Evolutionary conservation across 2,329 filamentous ascomycete species (phyloP), one percentile per base, ranked within the genome.

Genomic region (Thelonectria rubi): DNA sequence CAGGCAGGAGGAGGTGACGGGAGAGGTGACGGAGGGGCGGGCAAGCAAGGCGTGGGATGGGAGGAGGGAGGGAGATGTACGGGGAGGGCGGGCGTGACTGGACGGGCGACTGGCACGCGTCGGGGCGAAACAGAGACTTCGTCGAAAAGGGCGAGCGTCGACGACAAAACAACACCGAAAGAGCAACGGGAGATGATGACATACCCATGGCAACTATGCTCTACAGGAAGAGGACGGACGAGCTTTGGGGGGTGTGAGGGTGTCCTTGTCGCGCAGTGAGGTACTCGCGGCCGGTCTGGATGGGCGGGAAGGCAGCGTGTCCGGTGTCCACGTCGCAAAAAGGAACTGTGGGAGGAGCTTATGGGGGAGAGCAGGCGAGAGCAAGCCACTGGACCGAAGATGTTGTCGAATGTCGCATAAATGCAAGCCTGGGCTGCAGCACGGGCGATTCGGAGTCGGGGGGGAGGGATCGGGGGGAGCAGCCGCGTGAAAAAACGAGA

Each of bases 371-470:
- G 63, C 60, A 66, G 65, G 64, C 65, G 62, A 65, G 60, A 67
- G 67, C 64, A 73, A 72, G 72, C 72, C 68, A 74, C 65, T 69
- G 72, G 71, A 75, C 70, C 73, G 70, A 72, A 63, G 67, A 69
- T 46, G 64, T 24, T 47, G 21, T 71, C 66, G 66, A 69, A 65
- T 73, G 65, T 75, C 72, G 73, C 73, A 72, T 74, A 68, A 69
- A 73, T 65, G 69, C 70, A 73, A 73, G 70, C 62, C 65, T 34
- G 32, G 62, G 66, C 69, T 73, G 69, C 71, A 75, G 69, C 70
- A 72, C 51, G 56, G 51, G 62, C 68, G 63, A 70, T 70, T 70
- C 64, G 65, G 55, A 42, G 43, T 47, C 32, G 63, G 57, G 62
- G 58, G 53, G 65, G 55, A 62, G 62, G 61, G 53, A 55, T 60